These are phyloP conservation scores for Entomophthora muscae DNA, from an alignment of 371 early-diverging fungal genomes.

Conservation along the genomic window DNA sequence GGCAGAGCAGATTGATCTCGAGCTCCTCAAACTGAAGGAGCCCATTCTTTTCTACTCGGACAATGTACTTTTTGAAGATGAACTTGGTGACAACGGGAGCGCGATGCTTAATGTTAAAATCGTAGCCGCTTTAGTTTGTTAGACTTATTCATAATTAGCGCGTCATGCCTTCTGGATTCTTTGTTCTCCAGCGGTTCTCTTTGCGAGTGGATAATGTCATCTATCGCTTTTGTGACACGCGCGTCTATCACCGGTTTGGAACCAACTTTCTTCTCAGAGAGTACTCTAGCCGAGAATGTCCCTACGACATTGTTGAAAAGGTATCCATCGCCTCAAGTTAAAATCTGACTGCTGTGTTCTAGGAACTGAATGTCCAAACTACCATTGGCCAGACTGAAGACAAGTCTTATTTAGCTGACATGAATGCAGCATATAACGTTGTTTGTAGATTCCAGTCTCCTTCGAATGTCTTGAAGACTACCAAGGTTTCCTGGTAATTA, in stretches of 20 bases:
- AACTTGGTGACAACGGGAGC: conserved; percentile 87
- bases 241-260: conserved; percentile 74
- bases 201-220: conserved; percentile 86
- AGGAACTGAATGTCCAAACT: background rate
- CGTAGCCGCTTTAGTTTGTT: conserved; percentile 25
- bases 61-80: conserved; percentile 83
- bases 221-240: conserved; percentile 71
- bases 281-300: conserved; percentile 40
- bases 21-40: conserved; percentile 51
- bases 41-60: conserved; percentile 84
- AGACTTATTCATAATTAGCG: conserved; percentile 25
- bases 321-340: conserved; percentile 14
- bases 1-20: conserved; percentile 40
- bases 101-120: conserved; percentile 60
- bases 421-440: background rate
- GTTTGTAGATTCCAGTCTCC: background rate
- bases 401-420: background rate
- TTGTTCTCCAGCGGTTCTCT: conserved; percentile 72
- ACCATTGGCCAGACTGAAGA: background rate
- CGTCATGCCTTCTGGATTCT: conserved; percentile 83
- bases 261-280: conserved; percentile 43
- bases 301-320: conserved; percentile 30
- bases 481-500: background rate
- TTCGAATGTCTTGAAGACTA: background rate
- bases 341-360: background rate